phyloP scores from a whole-genome alignment of 768 basidiomycete species.

The Chalciporus pseudorubinellus region DNA sequence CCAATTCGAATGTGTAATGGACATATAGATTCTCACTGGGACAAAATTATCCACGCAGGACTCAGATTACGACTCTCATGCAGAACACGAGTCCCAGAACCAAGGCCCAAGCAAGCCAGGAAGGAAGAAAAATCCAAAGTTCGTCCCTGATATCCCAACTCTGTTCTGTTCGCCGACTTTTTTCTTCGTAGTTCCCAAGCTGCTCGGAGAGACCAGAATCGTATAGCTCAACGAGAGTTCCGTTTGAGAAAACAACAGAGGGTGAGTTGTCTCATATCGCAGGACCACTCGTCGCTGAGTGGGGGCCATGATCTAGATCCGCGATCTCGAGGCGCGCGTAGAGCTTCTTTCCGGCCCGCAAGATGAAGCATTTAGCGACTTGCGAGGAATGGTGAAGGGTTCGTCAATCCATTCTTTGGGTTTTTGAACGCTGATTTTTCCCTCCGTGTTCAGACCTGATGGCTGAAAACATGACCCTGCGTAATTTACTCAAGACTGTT shows the following conservation, averaged over 20 bases:
- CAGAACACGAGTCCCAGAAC: conserved; percentile 20
- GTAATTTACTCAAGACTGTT: conserved; percentile 73
- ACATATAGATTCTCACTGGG: background rate
- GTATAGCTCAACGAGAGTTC: conserved; percentile 92
- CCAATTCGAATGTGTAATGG: conserved; percentile 11
- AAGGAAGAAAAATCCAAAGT: conserved; percentile 91
- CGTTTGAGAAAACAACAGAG: conserved; percentile 88
- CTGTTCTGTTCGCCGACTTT: conserved; percentile 14
- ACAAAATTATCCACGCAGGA: conserved; percentile 39
- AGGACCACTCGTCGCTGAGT: background rate
- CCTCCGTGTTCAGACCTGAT: conserved; percentile 61
- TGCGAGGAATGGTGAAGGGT: conserved; percentile 82
- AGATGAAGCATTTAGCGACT: conserved; percentile 82
- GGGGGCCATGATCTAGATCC: conserved; percentile 55
- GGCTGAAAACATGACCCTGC: conserved; percentile 83
- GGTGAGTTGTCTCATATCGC: conserved; percentile 36
- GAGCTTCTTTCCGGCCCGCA: conserved; percentile 90
- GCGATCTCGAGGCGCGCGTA: conserved; percentile 93
- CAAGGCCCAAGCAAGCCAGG: conserved; percentile 46
- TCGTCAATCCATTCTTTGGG: conserved; percentile 7
- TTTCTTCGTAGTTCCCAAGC: conserved; percentile 72
- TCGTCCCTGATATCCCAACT: conserved; percentile 21
- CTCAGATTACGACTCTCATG: conserved; percentile 65
- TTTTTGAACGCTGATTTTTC: conserved; percentile 2
- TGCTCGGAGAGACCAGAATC: conserved; percentile 83